These are phyloP conservation scores for Arctium minus DNA, from an alignment of 129 eudicot species.

Conservation along the genomic window DNA sequence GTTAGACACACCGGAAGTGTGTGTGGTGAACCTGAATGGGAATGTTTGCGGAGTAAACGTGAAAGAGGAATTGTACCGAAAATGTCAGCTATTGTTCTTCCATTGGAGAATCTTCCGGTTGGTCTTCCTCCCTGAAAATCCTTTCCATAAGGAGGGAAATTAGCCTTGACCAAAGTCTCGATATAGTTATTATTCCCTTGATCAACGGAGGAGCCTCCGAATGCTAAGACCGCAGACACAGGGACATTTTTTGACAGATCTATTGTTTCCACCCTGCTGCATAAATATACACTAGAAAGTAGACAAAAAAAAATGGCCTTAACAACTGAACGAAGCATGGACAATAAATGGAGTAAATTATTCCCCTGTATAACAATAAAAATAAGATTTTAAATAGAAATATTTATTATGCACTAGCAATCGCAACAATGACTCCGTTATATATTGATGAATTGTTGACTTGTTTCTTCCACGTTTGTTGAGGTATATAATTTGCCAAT, in stretches of 20 bases:
- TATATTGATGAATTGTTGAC: background rate
- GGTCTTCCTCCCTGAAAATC: slow-evolving; percentile 63
- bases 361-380: slow-evolving; percentile 42
- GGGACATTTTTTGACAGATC: slow-evolving; percentile 21
- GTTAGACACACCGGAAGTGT: background rate
- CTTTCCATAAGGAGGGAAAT: slow-evolving; percentile 63
- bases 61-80: slow-evolving; percentile 32
- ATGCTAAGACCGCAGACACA: slow-evolving; percentile 47
- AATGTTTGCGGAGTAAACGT: background rate
- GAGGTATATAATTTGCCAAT: background rate
- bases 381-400: background rate
- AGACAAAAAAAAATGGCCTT: background rate
- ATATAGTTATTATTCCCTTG: slow-evolving; percentile 61
- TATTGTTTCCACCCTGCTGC: slow-evolving; percentile 6
- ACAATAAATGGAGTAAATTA: slow-evolving; percentile 23
- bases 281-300: background rate
- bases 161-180: slow-evolving; percentile 41
- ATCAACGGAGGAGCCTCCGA: slow-evolving; percentile 71
- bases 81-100: slow-evolving; percentile 56
- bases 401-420: background rate
- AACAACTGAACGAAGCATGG: background rate
- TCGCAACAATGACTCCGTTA: background rate
- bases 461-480: background rate
- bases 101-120: slow-evolving; percentile 64
- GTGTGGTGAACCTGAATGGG: background rate